Base-by-base conservation (phyloP, 345 rosid species). In the Moricandia arvensis region DNA sequence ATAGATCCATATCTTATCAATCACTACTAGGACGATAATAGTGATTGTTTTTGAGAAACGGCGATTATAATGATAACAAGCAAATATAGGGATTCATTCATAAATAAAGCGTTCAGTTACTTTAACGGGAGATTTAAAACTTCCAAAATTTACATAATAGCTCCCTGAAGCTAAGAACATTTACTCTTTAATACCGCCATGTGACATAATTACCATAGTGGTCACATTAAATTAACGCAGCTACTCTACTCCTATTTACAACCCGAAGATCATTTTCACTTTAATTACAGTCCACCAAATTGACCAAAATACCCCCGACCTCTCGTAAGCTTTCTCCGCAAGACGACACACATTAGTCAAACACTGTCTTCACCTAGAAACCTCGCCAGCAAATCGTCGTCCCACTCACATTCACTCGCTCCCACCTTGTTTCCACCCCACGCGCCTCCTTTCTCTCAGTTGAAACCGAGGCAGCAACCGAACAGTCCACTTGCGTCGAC, bases 401-500 rank as follows among this genome's bases (percentile, higher is more conserved):
- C 80, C 63, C 82, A 81, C 45, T 72, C 75, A 34, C 30, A 45
- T 63, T 58, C 86, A 61, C 70, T 75, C 76, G 72, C 69, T 41
- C 60, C 72, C 24, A 16, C 76, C 59, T 70, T 80, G 72, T 13
- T 61, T 73, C 31, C 1, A 3, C 59, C 72, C 74, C 86, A 82
- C 85, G 83, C 80, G 73, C 83, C 77, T 0, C 79, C 73, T 59
- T 8, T 54, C 16, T 29, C 78, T 2, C 38, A 66, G 5, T 51
- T 49, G 17, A 7, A 21, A 1, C 35, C 63, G 15, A 9, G 45
- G 53, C 8, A 49, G 7, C 51, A 53, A 11, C 71, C 75, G 45
- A 31, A 66, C 43, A 82, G 45, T 66, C 88, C 88, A 0, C 84
- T 63, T 33, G 77, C 81, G 81, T 92, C 96, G 59, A 92, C 83